Conservation (phyloP, 495 filamentous ascomycete species). For the Tricharina praecox region DNA sequence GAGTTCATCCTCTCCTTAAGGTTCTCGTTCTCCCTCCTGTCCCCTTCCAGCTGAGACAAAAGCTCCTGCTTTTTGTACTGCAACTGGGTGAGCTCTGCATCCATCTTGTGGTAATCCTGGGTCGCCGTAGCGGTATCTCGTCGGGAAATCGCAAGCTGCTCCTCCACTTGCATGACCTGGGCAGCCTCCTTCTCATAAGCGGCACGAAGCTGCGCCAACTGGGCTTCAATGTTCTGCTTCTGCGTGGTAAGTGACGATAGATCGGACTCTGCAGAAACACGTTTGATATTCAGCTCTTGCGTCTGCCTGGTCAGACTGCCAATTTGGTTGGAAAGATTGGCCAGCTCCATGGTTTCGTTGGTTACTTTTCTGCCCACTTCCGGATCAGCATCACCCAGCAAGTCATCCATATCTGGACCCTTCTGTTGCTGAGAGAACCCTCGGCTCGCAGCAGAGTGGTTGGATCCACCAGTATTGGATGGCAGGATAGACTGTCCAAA, state of each 20-base stretch:
- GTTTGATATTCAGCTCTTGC: slow-evolving; percentile 72
- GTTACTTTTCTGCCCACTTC: slow-evolving; percentile 76
- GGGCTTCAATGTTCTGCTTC: slow-evolving; percentile 79
- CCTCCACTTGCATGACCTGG: slow-evolving; percentile 67
- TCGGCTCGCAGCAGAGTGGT: slow-evolving; percentile 28
- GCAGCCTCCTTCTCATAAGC: slow-evolving; percentile 89
- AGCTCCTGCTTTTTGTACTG: slow-evolving; percentile 68
- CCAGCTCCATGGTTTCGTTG: slow-evolving; percentile 80
- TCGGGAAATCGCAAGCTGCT: slow-evolving; percentile 55
- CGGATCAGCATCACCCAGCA: slow-evolving; percentile 85
- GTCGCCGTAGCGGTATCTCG: slow-evolving; percentile 69
- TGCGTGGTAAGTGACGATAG: slow-evolving; percentile 61
- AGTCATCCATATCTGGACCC: slow-evolving; percentile 50
- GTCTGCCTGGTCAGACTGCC: slow-evolving; percentile 80
- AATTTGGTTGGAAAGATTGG: slow-evolving; percentile 90
- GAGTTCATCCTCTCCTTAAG: slow-evolving; percentile 76
- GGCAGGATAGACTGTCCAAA: slow-evolving; percentile 73
- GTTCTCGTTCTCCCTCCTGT: slow-evolving; percentile 71
- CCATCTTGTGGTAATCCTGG: slow-evolving; percentile 62
- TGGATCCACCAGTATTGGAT: slow-evolving; percentile 60
- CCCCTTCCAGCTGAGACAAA: slow-evolving; percentile 54
- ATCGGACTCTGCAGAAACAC: slow-evolving; percentile 57
- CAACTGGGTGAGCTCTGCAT: slow-evolving; percentile 67
- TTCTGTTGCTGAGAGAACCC: slow-evolving; percentile 29
- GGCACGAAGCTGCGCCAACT: slow-evolving; percentile 62